Conservation (phyloP, 306 rosid species). For the Crataegus laevigata region DNA sequence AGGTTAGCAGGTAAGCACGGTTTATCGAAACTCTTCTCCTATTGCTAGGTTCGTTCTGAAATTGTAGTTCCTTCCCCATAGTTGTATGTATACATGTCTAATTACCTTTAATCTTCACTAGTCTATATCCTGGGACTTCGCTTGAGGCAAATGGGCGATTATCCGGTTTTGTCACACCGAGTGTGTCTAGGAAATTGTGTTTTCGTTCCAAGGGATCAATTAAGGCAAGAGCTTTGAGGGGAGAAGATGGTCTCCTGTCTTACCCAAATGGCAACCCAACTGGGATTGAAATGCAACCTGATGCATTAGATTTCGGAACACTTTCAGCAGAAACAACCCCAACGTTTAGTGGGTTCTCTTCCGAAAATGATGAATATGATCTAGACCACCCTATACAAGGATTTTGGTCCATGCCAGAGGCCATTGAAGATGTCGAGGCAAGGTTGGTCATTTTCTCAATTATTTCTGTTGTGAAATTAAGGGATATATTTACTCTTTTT, state of each 20-base stretch:
- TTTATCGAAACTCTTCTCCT: background rate
- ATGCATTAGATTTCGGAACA: slow-evolving; percentile 27
- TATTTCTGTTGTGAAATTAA: background rate
- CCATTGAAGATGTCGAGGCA: slow-evolving; percentile 79
- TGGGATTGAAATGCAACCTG: slow-evolving; percentile 20
- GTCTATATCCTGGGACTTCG: background rate
- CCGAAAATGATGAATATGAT: slow-evolving; percentile 38
- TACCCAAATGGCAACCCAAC: slow-evolving; percentile 1
- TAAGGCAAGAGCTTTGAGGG: slow-evolving; percentile 27
- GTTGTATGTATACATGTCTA: background rate
- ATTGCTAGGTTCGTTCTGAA: no score
- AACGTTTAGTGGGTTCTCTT: slow-evolving; percentile 7
- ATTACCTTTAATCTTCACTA: background rate
- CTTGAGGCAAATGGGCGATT: background rate
- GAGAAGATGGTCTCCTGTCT: slow-evolving; percentile 40
- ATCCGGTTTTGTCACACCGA: slow-evolving; percentile 10
- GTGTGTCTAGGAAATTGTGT: slow-evolving; percentile 14
- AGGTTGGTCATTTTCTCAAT: slow-evolving; percentile 38
- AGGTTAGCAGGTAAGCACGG: background rate
- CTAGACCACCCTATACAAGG: slow-evolving; percentile 55
- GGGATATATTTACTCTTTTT: background rate
- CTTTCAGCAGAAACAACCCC: slow-evolving; percentile 20
- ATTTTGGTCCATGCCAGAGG: slow-evolving; percentile 68
- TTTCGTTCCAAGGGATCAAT: slow-evolving; percentile 16
- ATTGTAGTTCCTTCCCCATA: no score